These are phyloP conservation scores for Septoria petroselini DNA, from an alignment of 2,329 filamentous ascomycete species.

Conservation along the genomic window DNA sequence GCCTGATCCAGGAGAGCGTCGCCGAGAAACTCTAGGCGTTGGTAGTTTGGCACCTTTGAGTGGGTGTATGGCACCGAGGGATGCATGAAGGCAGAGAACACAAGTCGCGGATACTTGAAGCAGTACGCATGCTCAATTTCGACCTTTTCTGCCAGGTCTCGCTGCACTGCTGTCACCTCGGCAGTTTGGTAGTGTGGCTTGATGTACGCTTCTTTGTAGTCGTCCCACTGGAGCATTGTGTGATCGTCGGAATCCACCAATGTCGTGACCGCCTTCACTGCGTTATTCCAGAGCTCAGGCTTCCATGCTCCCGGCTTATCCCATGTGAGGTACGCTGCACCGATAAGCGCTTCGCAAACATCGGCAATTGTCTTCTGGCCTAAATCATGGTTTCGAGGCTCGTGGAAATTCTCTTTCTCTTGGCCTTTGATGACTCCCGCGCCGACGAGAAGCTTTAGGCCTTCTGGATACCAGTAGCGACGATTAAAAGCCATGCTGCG, in stretches of 20 bases:
- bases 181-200: slow-evolving; percentile 68
- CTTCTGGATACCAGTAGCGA: slow-evolving; percentile 84
- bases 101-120: slow-evolving; percentile 72
- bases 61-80: slow-evolving; percentile 73
- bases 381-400: slow-evolving; percentile 60
- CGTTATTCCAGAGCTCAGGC: slow-evolving; percentile 55
- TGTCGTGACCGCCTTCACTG: slow-evolving; percentile 63
- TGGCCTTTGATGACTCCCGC: slow-evolving; percentile 34
- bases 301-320: slow-evolving; percentile 45
- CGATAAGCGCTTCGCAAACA: slow-evolving; percentile 91
- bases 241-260: slow-evolving; percentile 71
- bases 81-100: slow-evolving; percentile 84
- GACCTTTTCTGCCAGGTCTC: slow-evolving; percentile 65
- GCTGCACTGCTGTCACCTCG: slow-evolving; percentile 62
- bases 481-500: slow-evolving; percentile 78
- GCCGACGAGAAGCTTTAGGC: slow-evolving; percentile 68
- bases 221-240: slow-evolving; percentile 63
- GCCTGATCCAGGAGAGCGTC: slow-evolving; percentile 85
- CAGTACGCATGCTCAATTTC: slow-evolving; percentile 58
- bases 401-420: slow-evolving; percentile 43
- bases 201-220: slow-evolving; percentile 69
- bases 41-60: slow-evolving; percentile 81
- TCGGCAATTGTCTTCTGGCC: slow-evolving; percentile 78
- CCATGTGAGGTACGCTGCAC: slow-evolving; percentile 67
- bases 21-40: slow-evolving; percentile 87